Conservation (phyloP, 2,329 filamentous ascomycete genomes). For the Fusarium sp. region DNA sequence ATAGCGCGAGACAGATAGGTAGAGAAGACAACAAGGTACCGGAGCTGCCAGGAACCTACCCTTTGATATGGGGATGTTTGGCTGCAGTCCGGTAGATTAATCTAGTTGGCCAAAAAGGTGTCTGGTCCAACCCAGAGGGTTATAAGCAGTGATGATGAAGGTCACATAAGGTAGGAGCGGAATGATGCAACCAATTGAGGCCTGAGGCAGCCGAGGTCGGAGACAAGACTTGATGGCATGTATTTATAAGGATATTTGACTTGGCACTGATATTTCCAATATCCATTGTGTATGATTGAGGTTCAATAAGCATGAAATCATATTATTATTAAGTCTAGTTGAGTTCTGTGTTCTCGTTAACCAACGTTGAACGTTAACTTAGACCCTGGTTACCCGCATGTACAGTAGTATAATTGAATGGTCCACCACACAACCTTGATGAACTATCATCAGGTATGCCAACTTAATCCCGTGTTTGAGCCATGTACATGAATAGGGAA, state of each 20-base stretch:
- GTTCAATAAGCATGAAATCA: background rate
- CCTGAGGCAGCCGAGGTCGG: conserved; percentile 48
- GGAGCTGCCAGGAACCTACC: conserved; percentile 28
- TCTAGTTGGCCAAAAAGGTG: conserved; percentile 20
- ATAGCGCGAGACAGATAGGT: conserved; percentile 15
- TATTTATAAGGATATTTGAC: background rate
- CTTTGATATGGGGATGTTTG: conserved; percentile 1
- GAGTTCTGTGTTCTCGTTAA: background rate
- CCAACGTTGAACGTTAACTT: background rate
- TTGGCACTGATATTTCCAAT: background rate
- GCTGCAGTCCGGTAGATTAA: conserved; percentile 20
- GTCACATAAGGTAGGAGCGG: conserved; percentile 36
- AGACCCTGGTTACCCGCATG: background rate
- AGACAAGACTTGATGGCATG: conserved; percentile 12
- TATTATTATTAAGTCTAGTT: background rate
- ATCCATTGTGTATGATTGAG: background rate
- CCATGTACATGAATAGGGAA: background rate
- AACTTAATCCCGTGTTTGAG: background rate
- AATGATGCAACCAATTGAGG: conserved; percentile 47
- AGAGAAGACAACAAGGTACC: conserved; percentile 35
- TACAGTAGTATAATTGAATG: background rate
- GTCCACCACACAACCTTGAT: background rate
- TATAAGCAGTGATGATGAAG: conserved; percentile 31
- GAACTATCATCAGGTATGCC: background rate
- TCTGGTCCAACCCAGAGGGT: background rate